Conservation (phyloP, 805 yeast species). For the Wickerhamiella occidentalis region DNA sequence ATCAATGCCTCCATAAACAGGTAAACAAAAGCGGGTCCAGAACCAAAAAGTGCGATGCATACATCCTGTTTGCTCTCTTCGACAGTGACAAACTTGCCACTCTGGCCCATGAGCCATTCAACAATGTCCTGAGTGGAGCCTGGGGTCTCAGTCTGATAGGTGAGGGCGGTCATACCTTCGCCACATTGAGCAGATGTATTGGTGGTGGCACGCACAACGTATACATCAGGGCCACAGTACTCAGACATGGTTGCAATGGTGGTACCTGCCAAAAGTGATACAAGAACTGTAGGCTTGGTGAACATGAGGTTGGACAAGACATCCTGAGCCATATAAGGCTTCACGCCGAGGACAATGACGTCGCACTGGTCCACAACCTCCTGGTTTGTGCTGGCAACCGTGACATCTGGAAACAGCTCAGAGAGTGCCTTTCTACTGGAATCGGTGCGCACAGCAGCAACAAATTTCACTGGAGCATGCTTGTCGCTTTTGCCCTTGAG, state of each 20-base stretch:
- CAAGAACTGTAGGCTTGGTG: slow-evolving; percentile 37
- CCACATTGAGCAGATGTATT: slow-evolving; percentile 93
- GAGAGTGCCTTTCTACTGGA: slow-evolving; percentile 39
- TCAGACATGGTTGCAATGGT: slow-evolving; percentile 57
- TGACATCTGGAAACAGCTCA: slow-evolving; percentile 43
- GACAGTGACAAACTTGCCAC: slow-evolving; percentile 31
- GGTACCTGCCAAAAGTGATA: slow-evolving; percentile 88
- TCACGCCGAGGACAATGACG: slow-evolving; percentile 70
- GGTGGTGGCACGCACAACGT: slow-evolving; percentile 89
- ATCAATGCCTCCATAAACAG: slow-evolving; percentile 81
- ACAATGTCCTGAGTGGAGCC: slow-evolving; percentile 21
- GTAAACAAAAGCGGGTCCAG: slow-evolving; percentile 91
- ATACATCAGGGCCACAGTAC: slow-evolving; percentile 27
- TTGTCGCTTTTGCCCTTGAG: slow-evolving; percentile 34
- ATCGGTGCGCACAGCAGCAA: slow-evolving; percentile 61
- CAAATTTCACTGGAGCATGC: slow-evolving; percentile 55
- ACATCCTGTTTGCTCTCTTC: slow-evolving; percentile 90
- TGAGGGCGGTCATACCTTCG: slow-evolving; percentile 86
- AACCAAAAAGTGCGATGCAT: slow-evolving; percentile 87
- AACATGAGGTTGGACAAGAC: slow-evolving; percentile 46
- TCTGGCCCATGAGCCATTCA: slow-evolving; percentile 33
- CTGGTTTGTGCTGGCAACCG: slow-evolving; percentile 37
- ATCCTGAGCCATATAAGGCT: slow-evolving; percentile 65
- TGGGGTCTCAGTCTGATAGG: slow-evolving; percentile 45
- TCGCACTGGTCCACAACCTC: slow-evolving; percentile 53